Evolutionary conservation across 202 grass and related monocot species (phyloP).

Genomic region (Carex arenaria): DNA sequence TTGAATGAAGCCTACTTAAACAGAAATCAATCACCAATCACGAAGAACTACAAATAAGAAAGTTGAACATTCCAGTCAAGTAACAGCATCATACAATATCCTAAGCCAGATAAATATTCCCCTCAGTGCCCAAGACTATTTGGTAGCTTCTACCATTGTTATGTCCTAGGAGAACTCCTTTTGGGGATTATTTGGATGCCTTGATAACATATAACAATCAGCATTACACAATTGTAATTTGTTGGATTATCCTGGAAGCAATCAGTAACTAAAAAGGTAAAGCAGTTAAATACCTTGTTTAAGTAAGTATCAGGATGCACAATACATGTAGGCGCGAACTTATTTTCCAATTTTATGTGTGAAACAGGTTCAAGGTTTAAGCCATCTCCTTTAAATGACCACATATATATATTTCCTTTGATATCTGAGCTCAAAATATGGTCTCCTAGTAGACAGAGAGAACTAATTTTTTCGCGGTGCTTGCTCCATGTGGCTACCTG

Average conservation of each 20-base stretch:
- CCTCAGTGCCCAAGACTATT: neutral
- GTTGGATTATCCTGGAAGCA: slow-evolving; percentile 22
- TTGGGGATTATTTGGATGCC: neutral
- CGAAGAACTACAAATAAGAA: neutral
- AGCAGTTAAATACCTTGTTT: slow-evolving; percentile 65
- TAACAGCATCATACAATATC: neutral
- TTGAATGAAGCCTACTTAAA: neutral
- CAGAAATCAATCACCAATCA: neutral
- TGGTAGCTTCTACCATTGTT: neutral
- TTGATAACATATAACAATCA: slow-evolving; percentile 15
- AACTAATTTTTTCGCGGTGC: slow-evolving; percentile 83
- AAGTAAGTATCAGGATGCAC: slow-evolving; percentile 98
- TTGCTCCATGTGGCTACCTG: slow-evolving; percentile 77
- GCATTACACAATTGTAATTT: neutral
- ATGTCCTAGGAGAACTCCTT: neutral
- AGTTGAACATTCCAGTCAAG: neutral
- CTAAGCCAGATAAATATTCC: slow-evolving; percentile 4
- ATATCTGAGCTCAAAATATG: slow-evolving; percentile 75
- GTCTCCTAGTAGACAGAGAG: slow-evolving; percentile 71
- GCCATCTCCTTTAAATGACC: slow-evolving; percentile 71
- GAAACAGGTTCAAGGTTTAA: slow-evolving; percentile 69
- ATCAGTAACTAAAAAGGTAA: slow-evolving; percentile 14
- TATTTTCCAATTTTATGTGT: slow-evolving; percentile 62
- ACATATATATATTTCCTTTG: slow-evolving; percentile 75
- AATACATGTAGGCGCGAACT: slow-evolving; percentile 72